These are phyloP conservation scores for Eucalyptus melliodora DNA, from an alignment of 345 rosid species.

Conservation along the genomic window DNA sequence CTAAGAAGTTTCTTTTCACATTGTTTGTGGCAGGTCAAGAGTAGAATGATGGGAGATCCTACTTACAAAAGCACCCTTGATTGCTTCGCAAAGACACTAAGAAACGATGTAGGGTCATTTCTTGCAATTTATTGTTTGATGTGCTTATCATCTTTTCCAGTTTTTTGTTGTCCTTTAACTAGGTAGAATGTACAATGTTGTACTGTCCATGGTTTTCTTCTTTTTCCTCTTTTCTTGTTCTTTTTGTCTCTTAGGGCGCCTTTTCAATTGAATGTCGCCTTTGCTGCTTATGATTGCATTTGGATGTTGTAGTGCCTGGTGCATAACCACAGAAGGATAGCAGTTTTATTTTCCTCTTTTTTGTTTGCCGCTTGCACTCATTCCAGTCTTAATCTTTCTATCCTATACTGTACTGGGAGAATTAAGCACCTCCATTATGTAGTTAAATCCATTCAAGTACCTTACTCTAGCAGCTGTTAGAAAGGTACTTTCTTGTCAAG, in stretches of 20 bases:
- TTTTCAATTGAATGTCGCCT: not conserved
- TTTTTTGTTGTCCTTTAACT: not conserved
- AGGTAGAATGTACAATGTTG: not conserved
- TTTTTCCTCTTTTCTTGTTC: not conserved
- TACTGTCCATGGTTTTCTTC: not conserved
- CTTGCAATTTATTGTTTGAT: not conserved
- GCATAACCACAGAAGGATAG: not conserved
- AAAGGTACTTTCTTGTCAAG: not conserved
- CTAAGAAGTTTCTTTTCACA: not conserved
- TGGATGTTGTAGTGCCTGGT: not conserved
- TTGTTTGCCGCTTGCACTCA: not conserved
- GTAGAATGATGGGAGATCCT: conserved; percentile 99
- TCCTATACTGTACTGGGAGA: not conserved
- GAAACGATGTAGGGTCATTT: conserved; percentile 54
- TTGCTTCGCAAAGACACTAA: conserved; percentile 84
- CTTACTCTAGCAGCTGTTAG: not conserved
- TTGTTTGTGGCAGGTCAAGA: conserved; percentile 58
- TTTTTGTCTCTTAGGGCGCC: not conserved
- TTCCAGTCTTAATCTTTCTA: not conserved
- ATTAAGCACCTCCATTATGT: not conserved
- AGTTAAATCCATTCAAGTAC: not conserved
- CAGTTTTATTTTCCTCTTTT: not conserved
- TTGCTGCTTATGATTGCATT: not conserved
- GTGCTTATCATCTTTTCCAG: not conserved
- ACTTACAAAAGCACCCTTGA: conserved; percentile 86